Evolutionary conservation across 768 basidiomycete genomes (phyloP).

Genomic region (Lentinula sp.): DNA sequence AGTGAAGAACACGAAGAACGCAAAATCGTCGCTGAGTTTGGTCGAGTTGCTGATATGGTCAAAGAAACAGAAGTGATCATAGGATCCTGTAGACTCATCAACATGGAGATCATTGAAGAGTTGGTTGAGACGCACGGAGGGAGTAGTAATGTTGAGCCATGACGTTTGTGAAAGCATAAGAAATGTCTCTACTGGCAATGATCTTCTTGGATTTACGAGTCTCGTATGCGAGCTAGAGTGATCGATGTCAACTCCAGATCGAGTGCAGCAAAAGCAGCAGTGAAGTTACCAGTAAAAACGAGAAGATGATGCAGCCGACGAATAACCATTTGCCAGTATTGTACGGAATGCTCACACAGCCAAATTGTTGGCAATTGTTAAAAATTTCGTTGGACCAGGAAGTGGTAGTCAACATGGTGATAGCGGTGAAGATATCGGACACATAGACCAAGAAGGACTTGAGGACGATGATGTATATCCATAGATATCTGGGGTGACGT

Average conservation of each 20-base stretch:
- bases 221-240: constrained; percentile 79
- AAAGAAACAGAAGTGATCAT: constrained; percentile 98
- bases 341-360: constrained; percentile 86
- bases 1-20: constrained; percentile 98
- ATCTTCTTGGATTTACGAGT: constrained; percentile 89
- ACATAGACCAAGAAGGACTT: constrained; percentile 96
- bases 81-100: constrained; percentile 56
- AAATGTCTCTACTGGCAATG: constrained; percentile 92
- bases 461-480: constrained; percentile 88
- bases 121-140: constrained; percentile 54
- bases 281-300: constrained; percentile 80
- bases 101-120: background rate
- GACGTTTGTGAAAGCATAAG: constrained; percentile 96
- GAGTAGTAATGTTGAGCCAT: constrained; percentile 97
- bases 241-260: constrained; percentile 1
- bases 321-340: constrained; percentile 92
- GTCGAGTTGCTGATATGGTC: constrained; percentile 94
- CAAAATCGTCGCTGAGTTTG: constrained; percentile 95
- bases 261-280: background rate
- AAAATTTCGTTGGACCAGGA: constrained; percentile 93
- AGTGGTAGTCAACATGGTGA: constrained; percentile 90
- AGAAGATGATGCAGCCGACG: constrained; percentile 96
- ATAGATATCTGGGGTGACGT: constrained; percentile 63
- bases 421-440: constrained; percentile 95
- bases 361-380: constrained; percentile 56